phyloP scores from a whole-genome alignment of 345 rosid species.

The Populus euphratica region DNA sequence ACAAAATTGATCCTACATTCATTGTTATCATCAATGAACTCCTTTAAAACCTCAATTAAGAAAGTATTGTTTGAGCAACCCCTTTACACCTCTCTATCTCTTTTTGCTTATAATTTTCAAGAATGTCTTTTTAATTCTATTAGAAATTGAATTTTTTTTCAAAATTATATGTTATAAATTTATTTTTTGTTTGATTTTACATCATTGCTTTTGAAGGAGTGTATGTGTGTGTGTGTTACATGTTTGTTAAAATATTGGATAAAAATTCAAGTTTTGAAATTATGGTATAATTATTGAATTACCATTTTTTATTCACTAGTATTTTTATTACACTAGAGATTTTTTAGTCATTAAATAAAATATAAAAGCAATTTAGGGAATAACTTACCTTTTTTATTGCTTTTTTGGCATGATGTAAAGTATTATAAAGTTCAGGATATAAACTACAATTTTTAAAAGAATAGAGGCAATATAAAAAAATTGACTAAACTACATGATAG shows the following conservation, averaged over 20 bases:
- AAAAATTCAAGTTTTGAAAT: slow-evolving; percentile 61
- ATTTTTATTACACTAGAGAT: too few species aligned
- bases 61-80: slow-evolving; percentile 14
- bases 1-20: slow-evolving; percentile 18
- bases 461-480: too few species aligned
- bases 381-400: too few species aligned
- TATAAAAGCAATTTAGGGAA: too few species aligned
- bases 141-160: slow-evolving; percentile 77
- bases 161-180: slow-evolving; percentile 43
- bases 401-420: too few species aligned
- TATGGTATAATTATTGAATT: slow-evolving; percentile 13
- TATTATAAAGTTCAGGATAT: too few species aligned
- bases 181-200: neutral
- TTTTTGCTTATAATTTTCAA: slow-evolving; percentile 25
- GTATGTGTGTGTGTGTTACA: neutral
- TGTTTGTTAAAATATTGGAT: slow-evolving; percentile 15
- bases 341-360: too few species aligned
- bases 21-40: slow-evolving; percentile 25
- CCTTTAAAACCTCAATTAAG: slow-evolving; percentile 9
- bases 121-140: slow-evolving; percentile 64
- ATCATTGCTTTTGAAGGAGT: neutral
- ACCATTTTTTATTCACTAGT: too few species aligned
- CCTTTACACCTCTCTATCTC: slow-evolving; percentile 43
- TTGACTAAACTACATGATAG: too few species aligned
- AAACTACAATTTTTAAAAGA: too few species aligned